phyloP scores from a whole-genome alignment of 768 basidiomycete species.

The Phylloporus arenicola region DNA sequence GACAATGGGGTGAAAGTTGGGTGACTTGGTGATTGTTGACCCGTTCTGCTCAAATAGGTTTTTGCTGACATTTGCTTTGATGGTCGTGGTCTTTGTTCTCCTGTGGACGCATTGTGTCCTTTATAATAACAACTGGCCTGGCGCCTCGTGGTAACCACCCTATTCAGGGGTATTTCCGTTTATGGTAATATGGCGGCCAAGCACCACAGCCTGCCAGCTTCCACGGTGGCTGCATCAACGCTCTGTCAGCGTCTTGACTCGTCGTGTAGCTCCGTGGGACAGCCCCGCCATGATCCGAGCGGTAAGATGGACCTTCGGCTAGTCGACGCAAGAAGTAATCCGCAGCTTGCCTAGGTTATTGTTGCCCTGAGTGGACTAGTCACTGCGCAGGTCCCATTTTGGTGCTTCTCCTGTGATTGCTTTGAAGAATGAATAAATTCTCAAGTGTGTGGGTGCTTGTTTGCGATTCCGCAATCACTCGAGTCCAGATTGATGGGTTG shows the following conservation, averaged over 20 bases:
- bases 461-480: not conserved
- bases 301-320: not conserved
- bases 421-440: not conserved
- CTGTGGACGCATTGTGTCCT: slow-evolving; percentile 16
- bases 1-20: not conserved
- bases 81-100: slow-evolving; percentile 9
- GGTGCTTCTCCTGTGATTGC: not conserved
- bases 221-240: not conserved
- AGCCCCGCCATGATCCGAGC: not conserved
- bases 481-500: not conserved
- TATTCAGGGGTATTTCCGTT: slow-evolving; percentile 23
- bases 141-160: slow-evolving; percentile 10
- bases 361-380: not conserved
- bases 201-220: slow-evolving; percentile 10
- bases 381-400: not conserved
- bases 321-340: not conserved
- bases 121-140: slow-evolving; percentile 15
- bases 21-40: not conserved
- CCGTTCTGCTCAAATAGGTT: slow-evolving; percentile 22
- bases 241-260: slow-evolving; percentile 19
- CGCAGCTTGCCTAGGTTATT: not conserved
- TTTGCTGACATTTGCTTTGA: slow-evolving; percentile 15
- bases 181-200: slow-evolving; percentile 15
- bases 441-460: slow-evolving; percentile 8
- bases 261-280: slow-evolving; percentile 1